Conservation (phyloP, 2,329 filamentous ascomycete species). For the Pestalotiopsis sp. region DNA sequence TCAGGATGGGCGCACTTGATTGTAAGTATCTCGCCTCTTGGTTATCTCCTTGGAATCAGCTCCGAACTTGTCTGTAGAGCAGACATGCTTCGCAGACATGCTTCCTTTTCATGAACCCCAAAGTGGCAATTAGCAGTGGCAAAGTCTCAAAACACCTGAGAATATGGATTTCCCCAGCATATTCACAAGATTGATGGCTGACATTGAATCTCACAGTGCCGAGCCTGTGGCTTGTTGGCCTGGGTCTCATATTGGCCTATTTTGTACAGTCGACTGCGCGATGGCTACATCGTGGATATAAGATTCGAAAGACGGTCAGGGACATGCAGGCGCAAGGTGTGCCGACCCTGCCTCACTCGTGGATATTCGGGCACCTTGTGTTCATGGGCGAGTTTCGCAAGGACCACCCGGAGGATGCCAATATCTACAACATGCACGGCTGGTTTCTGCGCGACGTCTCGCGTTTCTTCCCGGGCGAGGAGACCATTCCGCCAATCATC, state of each 20-base stretch:
- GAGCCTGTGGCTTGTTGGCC: background rate
- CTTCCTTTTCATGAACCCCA: background rate
- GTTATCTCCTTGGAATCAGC: background rate
- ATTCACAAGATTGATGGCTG: background rate
- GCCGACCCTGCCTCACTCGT: slow-evolving; percentile 10
- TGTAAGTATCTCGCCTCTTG: background rate
- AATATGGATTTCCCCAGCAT: background rate
- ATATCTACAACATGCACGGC: background rate
- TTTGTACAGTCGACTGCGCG: background rate
- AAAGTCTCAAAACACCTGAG: background rate
- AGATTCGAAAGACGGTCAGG: background rate
- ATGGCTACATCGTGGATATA: slow-evolving; percentile 1
- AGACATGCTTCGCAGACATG: background rate
- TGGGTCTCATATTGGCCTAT: background rate
- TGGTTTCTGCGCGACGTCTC: slow-evolving; percentile 3
- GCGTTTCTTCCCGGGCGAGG: slow-evolving; percentile 8
- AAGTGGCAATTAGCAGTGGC: background rate
- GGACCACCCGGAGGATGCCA: slow-evolving; percentile 1
- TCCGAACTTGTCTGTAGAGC: background rate
- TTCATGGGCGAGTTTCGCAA: slow-evolving; percentile 9
- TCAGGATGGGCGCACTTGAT: background rate
- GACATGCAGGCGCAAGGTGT: background rate
- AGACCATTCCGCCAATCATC: slow-evolving; percentile 2
- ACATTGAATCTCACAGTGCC: background rate
- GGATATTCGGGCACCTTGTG: slow-evolving; percentile 1